phyloP scores from a whole-genome alignment of 176 grass and related monocot species.

The Paspalum vaginatum region DNA sequence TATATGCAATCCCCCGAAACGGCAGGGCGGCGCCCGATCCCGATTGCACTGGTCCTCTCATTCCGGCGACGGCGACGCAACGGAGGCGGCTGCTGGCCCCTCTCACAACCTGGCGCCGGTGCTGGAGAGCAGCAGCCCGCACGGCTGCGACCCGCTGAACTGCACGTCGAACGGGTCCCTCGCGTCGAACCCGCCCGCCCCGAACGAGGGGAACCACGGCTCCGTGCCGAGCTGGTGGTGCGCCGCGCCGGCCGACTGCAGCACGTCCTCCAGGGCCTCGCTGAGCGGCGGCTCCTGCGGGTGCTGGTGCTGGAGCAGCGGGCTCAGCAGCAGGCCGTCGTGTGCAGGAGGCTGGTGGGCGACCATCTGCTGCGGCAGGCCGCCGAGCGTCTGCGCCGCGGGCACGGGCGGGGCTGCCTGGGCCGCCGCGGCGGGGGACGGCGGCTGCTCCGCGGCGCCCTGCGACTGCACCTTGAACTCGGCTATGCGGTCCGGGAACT shows the following conservation, averaged over 20 bases:
- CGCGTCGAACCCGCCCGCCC: conserved; percentile 29
- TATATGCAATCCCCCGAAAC: background rate
- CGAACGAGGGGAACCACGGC: conserved; percentile 46
- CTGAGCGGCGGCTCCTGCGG: conserved; percentile 20
- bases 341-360: conserved; percentile 21
- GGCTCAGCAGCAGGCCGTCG: conserved; percentile 31
- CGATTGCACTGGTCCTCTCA: background rate
- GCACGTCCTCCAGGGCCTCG: conserved; percentile 54
- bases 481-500: conserved; percentile 52
- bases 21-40: background rate
- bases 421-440: conserved; percentile 1
- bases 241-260: conserved; percentile 36
- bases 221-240: conserved; percentile 16
- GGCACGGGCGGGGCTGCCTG: background rate
- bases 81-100: too few relatives aligned
- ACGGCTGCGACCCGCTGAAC: conserved; percentile 49
- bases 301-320: conserved; percentile 5
- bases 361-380: conserved; percentile 24
- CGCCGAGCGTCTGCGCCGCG: conserved; percentile 36
- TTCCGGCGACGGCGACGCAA: background rate
- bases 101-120: conserved; percentile 48
- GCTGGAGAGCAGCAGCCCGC: conserved; percentile 59
- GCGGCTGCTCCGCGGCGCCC: conserved; percentile 27
- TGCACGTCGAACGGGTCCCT: conserved; percentile 60
- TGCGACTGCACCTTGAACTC: conserved; percentile 63